Evolutionary conservation across 179 eudicot genomes (phyloP), one percentile per base, ranked within the genome.

Genomic region (Drosera spatulata): DNA sequence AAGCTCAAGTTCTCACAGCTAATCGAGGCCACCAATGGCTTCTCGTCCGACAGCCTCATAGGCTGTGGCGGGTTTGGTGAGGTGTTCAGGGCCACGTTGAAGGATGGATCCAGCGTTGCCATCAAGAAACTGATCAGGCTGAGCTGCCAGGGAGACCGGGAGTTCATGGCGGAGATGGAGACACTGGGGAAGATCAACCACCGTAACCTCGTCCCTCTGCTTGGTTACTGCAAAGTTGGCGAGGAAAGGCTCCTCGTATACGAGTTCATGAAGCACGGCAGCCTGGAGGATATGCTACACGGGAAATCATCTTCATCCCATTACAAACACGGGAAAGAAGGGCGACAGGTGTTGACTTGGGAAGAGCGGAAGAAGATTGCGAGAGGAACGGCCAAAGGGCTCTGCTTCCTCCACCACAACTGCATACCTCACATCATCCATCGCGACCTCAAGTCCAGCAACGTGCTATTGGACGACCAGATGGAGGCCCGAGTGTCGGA

Each of bases 151-250:
- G 99, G 99, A 0, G 99, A 93, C 57, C 50, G 97, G 0, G 99
- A 93, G 50, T 93, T 93, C 77, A 89, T 81, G 93, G 99, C 99
- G 0, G 99, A 93, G 60, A 93, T 93, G 99, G 96, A 93, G 73
- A 93, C 99, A 1, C 64, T 93, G 22, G 99, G 99, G 15, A 93
- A 93, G 64, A 89, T 93, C 73, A 93, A 89, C 69, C 99, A 93
- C 61, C 77, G 67, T 64, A 93, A 93, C 50, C 95, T 93, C 0
- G 99, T 93, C 11, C 99, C 99, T 1, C 76, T 93, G 2, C 73
- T 93, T 39, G 99, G 99, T 5, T 93, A 93, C 69, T 93, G 99
- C 77, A 93, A 89, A 56, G 71, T 93, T 0, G 99, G 99, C 0
- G 99, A 93, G 47, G 99, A 93, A 55, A 72, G 99, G 74, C 95